Percentiles rank a stretch among this genome's conserved stretches.
Conservation (phyloP, 1,284 basidiomycete genomes). For the Malassezia vespertilionis region DNA sequence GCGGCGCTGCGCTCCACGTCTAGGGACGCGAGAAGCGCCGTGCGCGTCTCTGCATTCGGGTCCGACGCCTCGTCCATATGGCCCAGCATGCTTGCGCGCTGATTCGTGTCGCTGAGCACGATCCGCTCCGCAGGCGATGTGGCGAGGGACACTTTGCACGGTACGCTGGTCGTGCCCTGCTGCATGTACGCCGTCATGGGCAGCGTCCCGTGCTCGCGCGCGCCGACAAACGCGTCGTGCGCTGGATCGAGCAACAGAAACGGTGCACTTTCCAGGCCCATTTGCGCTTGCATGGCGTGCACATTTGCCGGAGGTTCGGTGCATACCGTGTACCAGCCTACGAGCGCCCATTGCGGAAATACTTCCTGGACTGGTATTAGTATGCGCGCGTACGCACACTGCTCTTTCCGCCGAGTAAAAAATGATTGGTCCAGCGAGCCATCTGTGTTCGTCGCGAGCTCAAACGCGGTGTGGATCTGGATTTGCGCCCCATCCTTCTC, state of each 20-base stretch:
- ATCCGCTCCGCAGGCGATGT: constrained; percentile 54
- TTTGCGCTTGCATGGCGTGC: neutral
- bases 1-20: constrained; percentile 82
- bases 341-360: constrained; percentile 6
- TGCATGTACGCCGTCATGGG: neutral
- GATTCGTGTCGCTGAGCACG: constrained; percentile 44
- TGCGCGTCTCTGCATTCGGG: too few species aligned
- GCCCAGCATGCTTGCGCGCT: neutral
- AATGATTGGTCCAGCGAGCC: neutral
- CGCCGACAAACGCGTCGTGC: neutral
- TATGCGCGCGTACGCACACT: neutral
- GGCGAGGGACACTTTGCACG: neutral
- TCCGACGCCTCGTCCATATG: neutral
- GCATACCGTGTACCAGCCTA: constrained; percentile 10
- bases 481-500: neutral
- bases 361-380: constrained; percentile 11
- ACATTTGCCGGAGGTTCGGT: neutral
- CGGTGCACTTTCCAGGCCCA: neutral
- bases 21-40: constrained; percentile 65
- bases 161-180: neutral
- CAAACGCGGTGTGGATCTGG: neutral
- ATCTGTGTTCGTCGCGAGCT: neutral
- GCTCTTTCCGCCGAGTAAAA: neutral
- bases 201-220: neutral
- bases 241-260: neutral